Conservation (phyloP, 1,284 basidiomycete species). For the Fomitopsis betulina region DNA sequence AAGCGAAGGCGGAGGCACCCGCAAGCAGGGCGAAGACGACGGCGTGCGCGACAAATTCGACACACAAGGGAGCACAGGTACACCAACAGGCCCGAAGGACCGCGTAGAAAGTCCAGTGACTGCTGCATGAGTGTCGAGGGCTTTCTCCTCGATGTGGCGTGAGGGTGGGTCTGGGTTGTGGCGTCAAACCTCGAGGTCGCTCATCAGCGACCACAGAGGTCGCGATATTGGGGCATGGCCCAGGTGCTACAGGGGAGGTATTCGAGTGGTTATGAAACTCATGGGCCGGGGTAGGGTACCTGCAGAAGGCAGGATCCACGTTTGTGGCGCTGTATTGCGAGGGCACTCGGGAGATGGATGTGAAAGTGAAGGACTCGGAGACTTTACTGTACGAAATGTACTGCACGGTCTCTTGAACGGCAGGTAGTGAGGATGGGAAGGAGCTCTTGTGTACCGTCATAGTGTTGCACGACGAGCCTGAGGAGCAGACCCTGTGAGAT, state of each 20-base stretch:
- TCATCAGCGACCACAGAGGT: too few species aligned
- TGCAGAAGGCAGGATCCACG: background rate
- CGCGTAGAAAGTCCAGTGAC: background rate
- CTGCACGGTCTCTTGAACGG: background rate
- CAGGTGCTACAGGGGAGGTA: too few species aligned
- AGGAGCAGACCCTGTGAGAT: too few species aligned
- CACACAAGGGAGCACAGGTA: background rate
- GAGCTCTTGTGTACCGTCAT: background rate
- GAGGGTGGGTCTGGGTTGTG: too few species aligned
- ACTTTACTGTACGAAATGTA: background rate
- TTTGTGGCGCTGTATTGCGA: background rate
- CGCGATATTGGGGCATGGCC: too few species aligned
- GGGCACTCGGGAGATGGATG: background rate
- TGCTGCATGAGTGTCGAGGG: background rate
- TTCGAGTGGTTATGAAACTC: too few species aligned
- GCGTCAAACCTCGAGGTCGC: too few species aligned
- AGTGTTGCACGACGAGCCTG: background rate
- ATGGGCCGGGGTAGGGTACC: background rate
- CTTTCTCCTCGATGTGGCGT: too few species aligned
- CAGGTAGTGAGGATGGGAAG: background rate
- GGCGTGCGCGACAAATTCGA: background rate
- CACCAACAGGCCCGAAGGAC: background rate
- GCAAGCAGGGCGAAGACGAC: background rate
- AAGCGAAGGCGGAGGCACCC: background rate
- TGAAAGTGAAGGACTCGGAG: background rate